Base-by-base conservation (phyloP, 1,284 basidiomycete genomes). In the Cryptococcus maquisensis region DNA sequence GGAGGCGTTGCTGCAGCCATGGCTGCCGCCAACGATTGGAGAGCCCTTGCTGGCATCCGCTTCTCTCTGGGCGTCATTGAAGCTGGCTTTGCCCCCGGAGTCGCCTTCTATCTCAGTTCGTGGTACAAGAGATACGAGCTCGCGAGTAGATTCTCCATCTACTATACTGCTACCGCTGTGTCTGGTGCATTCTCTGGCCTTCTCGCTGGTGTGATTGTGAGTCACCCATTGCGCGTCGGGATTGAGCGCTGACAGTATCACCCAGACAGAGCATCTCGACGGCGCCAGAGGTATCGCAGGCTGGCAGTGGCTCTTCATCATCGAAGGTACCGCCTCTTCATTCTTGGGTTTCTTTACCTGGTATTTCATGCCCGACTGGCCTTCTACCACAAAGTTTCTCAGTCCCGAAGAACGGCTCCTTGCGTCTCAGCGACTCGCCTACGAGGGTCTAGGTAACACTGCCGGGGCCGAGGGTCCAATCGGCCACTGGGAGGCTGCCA, bases 171-270 rank as follows among this genome's bases (percentile, higher is more conserved):
- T 13, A 75, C 76, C 12, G 73, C 73, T 4, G 57, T 77, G 8
- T 71, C 71, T 8, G 77, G 77, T 28, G 76, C 76, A 4, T 73
- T 78, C 62, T 70, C 67, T 13, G 77, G 77, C 47, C 66, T 79
- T 3, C 62, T 79, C 13, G 77, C 77, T 1, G 77, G 75, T 40
- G 62, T 72, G 6, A 75, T 79, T 54, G 50, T 55, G 23, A 24
- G 52, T 59, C n/a, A 23, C 6, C 37, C 13, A 15, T n/a, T 7
- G n/a, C 37, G 32, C 50, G 51, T 15, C 12, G 8, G 10, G 37
- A 13, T 15, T 49, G 21, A 7, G 15, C 9, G 2, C 20, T 39
- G 47, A n/a, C 40, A 23, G 43, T 16, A 12, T 12, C 20, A 12
- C 23, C 13, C n/a, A 53, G 52, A 72, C 73, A 24, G 60, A 74